phyloP scores from a whole-genome alignment of 495 filamentous ascomycete genomes.

The Neurospora terricola region DNA sequence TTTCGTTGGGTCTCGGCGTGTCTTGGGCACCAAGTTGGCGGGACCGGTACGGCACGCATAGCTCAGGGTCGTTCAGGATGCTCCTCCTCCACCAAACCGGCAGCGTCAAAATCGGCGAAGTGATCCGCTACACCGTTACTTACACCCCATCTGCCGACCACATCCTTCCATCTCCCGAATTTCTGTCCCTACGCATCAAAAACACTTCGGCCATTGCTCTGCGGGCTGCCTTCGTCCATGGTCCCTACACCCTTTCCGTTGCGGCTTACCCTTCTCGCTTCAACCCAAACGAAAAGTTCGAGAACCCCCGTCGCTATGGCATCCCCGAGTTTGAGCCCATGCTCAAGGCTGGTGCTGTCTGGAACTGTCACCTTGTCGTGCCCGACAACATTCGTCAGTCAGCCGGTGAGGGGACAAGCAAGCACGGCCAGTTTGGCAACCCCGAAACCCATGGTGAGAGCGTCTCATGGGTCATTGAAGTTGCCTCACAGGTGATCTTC shows the following conservation, averaged over 20 bases:
- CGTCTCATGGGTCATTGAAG: constrained; percentile 83
- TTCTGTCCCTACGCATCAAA: constrained; percentile 74
- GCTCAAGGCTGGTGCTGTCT: constrained; percentile 84
- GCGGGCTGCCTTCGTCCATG: constrained; percentile 90
- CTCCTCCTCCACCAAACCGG: constrained; percentile 81
- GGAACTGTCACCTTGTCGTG: constrained; percentile 66
- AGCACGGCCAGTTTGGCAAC: constrained; percentile 26
- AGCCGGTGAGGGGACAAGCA: constrained; percentile 21
- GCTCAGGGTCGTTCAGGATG: constrained; percentile 42
- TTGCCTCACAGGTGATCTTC: constrained; percentile 86
- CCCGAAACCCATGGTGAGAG: constrained; percentile 34
- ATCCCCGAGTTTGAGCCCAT: constrained; percentile 88
- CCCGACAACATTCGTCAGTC: constrained; percentile 55
- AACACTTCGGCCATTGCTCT: constrained; percentile 87
- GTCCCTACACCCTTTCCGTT: constrained; percentile 83
- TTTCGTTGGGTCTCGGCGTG: not conserved
- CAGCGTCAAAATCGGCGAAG: constrained; percentile 84
- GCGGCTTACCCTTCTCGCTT: constrained; percentile 74
- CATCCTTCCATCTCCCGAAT: constrained; percentile 69
- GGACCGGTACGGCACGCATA: not conserved
- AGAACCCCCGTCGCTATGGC: constrained; percentile 50
- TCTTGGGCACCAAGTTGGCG: not conserved
- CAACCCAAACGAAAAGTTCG: constrained; percentile 64
- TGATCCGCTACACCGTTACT: constrained; percentile 83
- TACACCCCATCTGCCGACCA: constrained; percentile 85